These are phyloP conservation scores for Linum tenue DNA, from an alignment of 345 rosid species.

Conservation along the genomic window DNA sequence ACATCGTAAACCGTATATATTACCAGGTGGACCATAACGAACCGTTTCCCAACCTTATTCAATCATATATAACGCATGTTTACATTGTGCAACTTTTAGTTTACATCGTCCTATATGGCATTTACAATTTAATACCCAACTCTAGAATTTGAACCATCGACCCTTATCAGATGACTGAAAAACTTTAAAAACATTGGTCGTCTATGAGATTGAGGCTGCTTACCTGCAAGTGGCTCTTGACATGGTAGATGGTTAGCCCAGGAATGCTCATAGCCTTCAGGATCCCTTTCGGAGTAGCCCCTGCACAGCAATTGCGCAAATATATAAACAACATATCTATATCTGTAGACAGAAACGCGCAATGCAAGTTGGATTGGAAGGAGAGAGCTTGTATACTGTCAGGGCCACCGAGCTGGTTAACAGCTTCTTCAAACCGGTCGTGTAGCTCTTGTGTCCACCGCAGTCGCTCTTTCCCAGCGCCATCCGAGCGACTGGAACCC, in stretches of 20 bases:
- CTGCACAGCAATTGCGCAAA: slow-evolving; percentile 8
- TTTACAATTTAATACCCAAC: no score
- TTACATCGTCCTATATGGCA: no score
- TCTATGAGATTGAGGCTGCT: background rate
- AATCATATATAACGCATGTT: no score
- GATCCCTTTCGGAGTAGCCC: slow-evolving; percentile 30
- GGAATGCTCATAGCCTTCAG: slow-evolving; percentile 21
- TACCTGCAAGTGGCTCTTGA: slow-evolving; percentile 34
- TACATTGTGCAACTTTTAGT: no score
- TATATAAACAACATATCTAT: background rate
- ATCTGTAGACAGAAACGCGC: background rate
- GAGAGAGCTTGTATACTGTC: slow-evolving; percentile 16
- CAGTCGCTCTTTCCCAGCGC: slow-evolving; percentile 16
- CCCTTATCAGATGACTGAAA: background rate
- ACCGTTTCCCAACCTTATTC: no score
- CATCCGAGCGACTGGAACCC: background rate
- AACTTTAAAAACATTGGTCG: no score
- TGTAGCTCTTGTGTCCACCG: slow-evolving; percentile 33
- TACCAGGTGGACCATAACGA: no score
- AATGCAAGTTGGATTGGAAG: background rate
- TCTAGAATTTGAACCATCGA: no score
- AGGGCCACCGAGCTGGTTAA: slow-evolving; percentile 24
- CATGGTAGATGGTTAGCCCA: slow-evolving; percentile 25
- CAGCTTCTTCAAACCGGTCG: slow-evolving; percentile 26
- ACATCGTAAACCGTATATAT: no score